Conservation (phyloP, 257 asterid genomes). For the Solanum rostratum region DNA sequence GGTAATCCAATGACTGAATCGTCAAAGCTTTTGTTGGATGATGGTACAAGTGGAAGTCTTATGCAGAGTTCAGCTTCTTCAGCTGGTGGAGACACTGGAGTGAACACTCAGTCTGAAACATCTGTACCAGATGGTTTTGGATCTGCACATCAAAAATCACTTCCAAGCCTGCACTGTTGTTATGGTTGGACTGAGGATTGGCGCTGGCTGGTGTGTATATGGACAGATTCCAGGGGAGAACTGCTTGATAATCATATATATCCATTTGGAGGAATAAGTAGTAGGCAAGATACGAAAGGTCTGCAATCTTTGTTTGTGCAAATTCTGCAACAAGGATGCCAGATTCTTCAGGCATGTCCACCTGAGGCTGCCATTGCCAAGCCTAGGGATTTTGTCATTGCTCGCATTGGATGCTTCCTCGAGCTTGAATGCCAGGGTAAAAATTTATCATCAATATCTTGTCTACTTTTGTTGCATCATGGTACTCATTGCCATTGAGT, state of each 20-base stretch:
- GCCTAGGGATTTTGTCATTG: constrained; percentile 89
- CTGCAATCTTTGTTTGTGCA: constrained; percentile 92
- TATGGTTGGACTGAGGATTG: constrained; percentile 99
- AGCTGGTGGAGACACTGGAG: constrained; percentile 65
- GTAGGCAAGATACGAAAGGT: constrained; percentile 99
- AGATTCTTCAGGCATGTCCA: constrained; percentile 85
- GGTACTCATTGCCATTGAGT: not conserved
- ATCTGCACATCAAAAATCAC: constrained; percentile 57
- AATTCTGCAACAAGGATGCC: constrained; percentile 94
- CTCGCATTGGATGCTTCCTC: constrained; percentile 88
- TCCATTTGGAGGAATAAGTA: constrained; percentile 95
- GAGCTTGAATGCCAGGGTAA: constrained; percentile 99
- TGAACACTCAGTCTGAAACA: constrained; percentile 50
- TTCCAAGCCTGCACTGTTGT: constrained; percentile 93
- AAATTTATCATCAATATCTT: constrained; percentile 1
- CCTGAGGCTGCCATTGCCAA: constrained; percentile 55
- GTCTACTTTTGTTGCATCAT: not conserved
- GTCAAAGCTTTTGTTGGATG: constrained; percentile 62
- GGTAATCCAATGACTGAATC: constrained; percentile 52
- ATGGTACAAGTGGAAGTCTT: constrained; percentile 61
- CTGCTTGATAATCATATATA: constrained; percentile 82
- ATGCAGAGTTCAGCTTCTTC: constrained; percentile 61
- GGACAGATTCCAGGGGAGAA: constrained; percentile 99
- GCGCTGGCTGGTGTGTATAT: constrained; percentile 97
- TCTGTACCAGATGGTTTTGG: constrained; percentile 62